Evolutionary conservation across 225 moss, liverwort and hornwort species (phyloP).

Genomic region (Pleurozium schreberi): DNA sequence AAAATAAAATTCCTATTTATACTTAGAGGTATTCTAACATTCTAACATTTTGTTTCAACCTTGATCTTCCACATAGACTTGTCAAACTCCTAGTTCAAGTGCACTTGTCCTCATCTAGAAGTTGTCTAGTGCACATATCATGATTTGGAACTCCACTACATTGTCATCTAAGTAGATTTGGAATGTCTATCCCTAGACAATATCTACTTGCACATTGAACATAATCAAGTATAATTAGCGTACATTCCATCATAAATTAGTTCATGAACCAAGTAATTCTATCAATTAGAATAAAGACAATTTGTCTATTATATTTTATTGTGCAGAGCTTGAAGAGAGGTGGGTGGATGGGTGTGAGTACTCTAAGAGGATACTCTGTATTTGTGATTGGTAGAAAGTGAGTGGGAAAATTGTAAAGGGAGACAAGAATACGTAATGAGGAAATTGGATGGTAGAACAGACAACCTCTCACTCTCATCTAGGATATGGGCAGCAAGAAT

Average conservation of each 20-base stretch:
- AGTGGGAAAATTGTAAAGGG: neutral
- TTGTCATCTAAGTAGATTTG: neutral
- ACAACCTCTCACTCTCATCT: neutral
- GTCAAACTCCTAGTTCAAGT: neutral
- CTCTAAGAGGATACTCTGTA: rapidly evolving
- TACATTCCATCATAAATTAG: neutral
- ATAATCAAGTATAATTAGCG: neutral
- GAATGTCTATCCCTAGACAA: neutral
- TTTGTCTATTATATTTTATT: neutral
- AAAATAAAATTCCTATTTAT: neutral
- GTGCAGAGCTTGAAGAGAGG: rapidly evolving
- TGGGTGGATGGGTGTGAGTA: neutral
- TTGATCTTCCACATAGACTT: neutral
- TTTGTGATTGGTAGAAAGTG: neutral
- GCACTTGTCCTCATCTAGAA: neutral
- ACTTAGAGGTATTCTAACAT: neutral
- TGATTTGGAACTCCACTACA: neutral
- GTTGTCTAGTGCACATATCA: neutral
- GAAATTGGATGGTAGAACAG: neutral
- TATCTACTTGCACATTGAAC: neutral
- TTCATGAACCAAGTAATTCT: neutral
- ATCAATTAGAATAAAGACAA: neutral
- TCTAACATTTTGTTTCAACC: too few species aligned
- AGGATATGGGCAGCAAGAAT: rapidly evolving
- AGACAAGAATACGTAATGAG: neutral